Evolutionary conservation across 2,329 filamentous ascomycete genomes (phyloP), one percentile per base, ranked within the genome.

Genomic region (Sporothrix luriei): DNA sequence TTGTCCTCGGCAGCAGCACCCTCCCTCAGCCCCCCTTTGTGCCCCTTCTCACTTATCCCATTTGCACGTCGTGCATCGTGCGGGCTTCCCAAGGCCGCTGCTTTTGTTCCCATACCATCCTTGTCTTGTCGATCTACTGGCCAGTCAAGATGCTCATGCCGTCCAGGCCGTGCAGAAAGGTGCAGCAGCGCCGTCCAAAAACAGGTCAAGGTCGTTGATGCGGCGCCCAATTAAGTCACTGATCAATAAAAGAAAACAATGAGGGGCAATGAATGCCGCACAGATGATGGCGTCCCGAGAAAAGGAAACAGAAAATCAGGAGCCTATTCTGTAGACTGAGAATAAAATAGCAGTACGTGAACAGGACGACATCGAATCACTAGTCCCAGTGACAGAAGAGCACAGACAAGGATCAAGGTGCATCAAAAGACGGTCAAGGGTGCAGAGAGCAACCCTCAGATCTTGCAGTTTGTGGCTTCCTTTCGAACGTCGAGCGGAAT

Each of bases 111-210:
- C 19, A 49, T 9, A 14, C 24, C 43, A 64, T 33, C 61, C 61
- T 33, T 11, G 43, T 49, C 61, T 49, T 16, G 24, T 49, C 11
- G 43, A 48, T 49, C 16, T 5, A 33, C 14, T 38, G 26, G 46
- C 61, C 62, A 51, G 40, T 65, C 62, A 65, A 26, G 62, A 65
- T 65, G 46, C 43, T 9, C 26, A 38, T 51, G 14, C 46, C 14
- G 46, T 13, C 19, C 13, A 66, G 48, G 14, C 21, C 33, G 14
- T 55, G 48, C 46, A 43, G 33, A 16, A 57, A 29, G 33, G 4
- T 40, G 19, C 21, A 57, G 52, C 57, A 62, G 33, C 52, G 26
- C 11, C 19, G 38, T 19, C 43, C 11, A 40, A 26, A 16, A 16
- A 26, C 4, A 11, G 10, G 38, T 9, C 38, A 6, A 62, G 57